Evolutionary conservation across 495 filamentous ascomycete genomes (phyloP).

Genomic region (Penicillium samsonianum): DNA sequence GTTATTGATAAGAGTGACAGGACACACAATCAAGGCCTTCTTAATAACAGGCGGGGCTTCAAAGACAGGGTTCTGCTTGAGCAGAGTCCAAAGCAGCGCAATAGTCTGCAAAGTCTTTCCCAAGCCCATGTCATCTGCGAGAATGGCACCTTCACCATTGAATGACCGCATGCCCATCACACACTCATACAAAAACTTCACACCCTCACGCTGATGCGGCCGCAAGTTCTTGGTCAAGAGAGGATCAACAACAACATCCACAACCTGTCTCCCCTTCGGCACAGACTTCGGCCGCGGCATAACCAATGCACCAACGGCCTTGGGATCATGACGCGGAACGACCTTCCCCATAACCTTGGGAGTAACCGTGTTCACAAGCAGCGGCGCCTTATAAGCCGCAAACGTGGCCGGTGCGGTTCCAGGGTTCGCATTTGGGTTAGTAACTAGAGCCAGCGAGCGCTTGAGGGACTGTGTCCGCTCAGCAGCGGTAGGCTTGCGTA

Average conservation of each 20-base stretch:
- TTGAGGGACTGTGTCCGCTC: constrained; percentile 23
- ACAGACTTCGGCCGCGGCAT: constrained; percentile 63
- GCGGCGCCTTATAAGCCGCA: constrained; percentile 60
- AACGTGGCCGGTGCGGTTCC: constrained; percentile 28
- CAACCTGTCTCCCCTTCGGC: constrained; percentile 65
- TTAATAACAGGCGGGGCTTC: constrained; percentile 64
- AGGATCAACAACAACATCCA: constrained; percentile 82
- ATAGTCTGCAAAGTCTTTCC: constrained; percentile 83
- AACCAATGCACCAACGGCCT: constrained; percentile 61
- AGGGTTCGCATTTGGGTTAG: constrained; percentile 29
- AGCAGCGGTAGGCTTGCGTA: constrained; percentile 10
- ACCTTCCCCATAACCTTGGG: constrained; percentile 46
- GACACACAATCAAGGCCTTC: constrained; percentile 81
- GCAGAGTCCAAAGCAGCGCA: constrained; percentile 73
- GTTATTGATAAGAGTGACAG: constrained; percentile 76
- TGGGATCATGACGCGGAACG: constrained; percentile 67
- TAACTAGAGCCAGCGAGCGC: constrained; percentile 19
- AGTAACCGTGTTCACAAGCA: constrained; percentile 56
- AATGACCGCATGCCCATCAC: constrained; percentile 77
- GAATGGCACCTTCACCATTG: constrained; percentile 72
- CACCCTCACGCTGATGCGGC: constrained; percentile 74
- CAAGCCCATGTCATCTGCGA: constrained; percentile 83
- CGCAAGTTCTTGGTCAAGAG: constrained; percentile 65
- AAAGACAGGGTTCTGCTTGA: constrained; percentile 78
- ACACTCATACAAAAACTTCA: constrained; percentile 80